Percentiles rank a stretch among this genome's conserved stretches.
Conservation (phyloP, 1,284 basidiomycete species). For the Laetiporus sulphureus region DNA sequence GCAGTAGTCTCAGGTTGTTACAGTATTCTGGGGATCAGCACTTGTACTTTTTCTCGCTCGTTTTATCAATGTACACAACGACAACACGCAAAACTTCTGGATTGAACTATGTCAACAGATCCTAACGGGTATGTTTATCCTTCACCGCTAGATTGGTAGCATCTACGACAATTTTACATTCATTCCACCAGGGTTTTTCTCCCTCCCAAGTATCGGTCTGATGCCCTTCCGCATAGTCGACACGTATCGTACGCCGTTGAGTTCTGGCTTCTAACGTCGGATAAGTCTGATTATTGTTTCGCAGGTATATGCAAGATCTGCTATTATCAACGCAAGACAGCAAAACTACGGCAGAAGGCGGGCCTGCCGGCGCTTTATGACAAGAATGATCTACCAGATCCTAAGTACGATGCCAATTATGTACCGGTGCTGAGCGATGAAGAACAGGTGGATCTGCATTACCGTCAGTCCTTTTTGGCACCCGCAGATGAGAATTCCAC, state of each 20-base stretch:
- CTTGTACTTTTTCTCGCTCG: constrained; percentile 73
- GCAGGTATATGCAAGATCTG: constrained; percentile 70
- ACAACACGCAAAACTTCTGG: constrained; percentile 62
- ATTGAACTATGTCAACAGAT: constrained; percentile 77
- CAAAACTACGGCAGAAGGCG: constrained; percentile 47
- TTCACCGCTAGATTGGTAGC: too few species aligned
- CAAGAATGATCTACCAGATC: constrained; percentile 74
- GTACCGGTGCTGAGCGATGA: constrained; percentile 69
- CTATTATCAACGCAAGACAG: constrained; percentile 58
- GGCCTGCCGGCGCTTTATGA: constrained; percentile 67
- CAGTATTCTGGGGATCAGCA: constrained; percentile 73
- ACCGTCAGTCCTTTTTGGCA: constrained; percentile 39
- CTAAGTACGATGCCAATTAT: constrained; percentile 65
- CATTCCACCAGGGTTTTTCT: constrained; percentile 82
- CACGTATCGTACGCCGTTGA: constrained; percentile 59
- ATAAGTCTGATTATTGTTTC: too few species aligned
- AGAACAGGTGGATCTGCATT: constrained; percentile 61
- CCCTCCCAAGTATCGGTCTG: constrained; percentile 67
- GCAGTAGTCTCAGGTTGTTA: too few species aligned
- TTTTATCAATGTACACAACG: constrained; percentile 65
- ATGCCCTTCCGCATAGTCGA: constrained; percentile 74
- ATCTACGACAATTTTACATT: too few species aligned
- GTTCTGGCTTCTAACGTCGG: too few species aligned
- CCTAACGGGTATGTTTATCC: constrained; percentile 50
- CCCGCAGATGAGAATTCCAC: background rate